A percentile compares a stretch with the other conserved stretches of the same genome.
These are phyloP conservation scores for Eimeria praecox DNA, from an alignment of 169 alveolate species.

Conservation along the genomic window DNA sequence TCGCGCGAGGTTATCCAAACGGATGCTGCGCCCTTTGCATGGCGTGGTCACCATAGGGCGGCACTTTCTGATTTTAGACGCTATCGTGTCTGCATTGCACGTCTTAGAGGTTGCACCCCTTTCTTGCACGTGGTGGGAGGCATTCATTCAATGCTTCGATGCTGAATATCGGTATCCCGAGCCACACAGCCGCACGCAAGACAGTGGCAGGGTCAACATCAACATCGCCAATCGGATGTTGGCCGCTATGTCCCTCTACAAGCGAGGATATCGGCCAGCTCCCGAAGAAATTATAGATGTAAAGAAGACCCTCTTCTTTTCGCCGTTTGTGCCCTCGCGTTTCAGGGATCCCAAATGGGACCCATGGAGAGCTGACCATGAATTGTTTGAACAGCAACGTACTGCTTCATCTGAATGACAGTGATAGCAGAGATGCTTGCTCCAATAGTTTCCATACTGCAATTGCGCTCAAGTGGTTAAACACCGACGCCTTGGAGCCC, in stretches of 20 bases:
- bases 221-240: neutral
- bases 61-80: neutral
- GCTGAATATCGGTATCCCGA: neutral
- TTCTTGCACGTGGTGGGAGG: neutral
- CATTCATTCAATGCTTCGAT: neutral
- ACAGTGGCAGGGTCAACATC: neutral
- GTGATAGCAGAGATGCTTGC: no score
- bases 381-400: neutral
- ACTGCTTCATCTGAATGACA: neutral
- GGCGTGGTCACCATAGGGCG: neutral
- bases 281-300: neutral
- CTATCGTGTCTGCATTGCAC: neutral
- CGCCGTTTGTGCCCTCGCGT: neutral
- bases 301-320: neutral
- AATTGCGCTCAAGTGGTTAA: no score
- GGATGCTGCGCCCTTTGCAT: neutral
- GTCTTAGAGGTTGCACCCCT: neutral
- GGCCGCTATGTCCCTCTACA: neutral
- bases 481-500: no score
- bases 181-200: neutral
- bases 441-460: no score
- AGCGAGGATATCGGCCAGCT: neutral
- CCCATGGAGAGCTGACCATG: neutral
- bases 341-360: neutral
- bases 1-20: neutral